Percentiles rank a stretch among this genome's conserved stretches.
Evolutionary conservation across 148 eudicot genomes (phyloP).

Genomic region (Pharnaceum exiguum): DNA sequence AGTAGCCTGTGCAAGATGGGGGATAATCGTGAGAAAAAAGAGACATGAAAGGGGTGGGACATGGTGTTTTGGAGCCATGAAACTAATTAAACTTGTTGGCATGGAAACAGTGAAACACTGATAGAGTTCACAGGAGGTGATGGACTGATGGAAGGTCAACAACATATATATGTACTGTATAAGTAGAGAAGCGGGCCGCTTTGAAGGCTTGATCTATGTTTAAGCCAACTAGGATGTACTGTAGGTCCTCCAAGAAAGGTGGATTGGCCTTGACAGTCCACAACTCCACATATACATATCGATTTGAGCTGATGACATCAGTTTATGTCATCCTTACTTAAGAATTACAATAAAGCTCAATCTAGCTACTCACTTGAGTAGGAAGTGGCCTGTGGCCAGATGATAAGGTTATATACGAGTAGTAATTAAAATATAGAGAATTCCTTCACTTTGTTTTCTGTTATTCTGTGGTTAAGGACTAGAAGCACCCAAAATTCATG

Average conservation of each 20-base stretch:
- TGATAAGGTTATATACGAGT: too few species aligned
- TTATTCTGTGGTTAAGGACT: too few species aligned
- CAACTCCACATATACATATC: too few species aligned
- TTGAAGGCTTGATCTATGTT: too few species aligned
- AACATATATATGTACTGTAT: not conserved
- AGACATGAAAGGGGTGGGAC: slow-evolving; percentile 5
- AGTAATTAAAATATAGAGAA: too few species aligned
- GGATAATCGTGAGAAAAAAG: slow-evolving; percentile 13
- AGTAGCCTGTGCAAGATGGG: slow-evolving; percentile 1
- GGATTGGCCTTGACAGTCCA: not conserved
- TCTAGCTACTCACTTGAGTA: too few species aligned
- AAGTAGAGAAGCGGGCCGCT: too few species aligned
- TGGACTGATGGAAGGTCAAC: not conserved
- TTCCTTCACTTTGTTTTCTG: too few species aligned
- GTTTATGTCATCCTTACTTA: slow-evolving; percentile 15
- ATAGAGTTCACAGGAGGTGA: not conserved
- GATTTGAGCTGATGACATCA: not conserved
- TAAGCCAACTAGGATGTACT: not conserved
- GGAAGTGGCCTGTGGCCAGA: too few species aligned
- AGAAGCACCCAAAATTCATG: too few species aligned
- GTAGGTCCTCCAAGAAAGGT: not conserved
- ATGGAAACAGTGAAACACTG: not conserved
- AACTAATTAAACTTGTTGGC: not conserved
- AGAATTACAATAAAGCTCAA: too few species aligned
- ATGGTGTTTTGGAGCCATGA: slow-evolving; percentile 19